A percentile compares a stretch with the other conserved stretches of the same genome.
These are phyloP conservation scores for Teunomyces kruisii DNA, from an alignment of 805 yeast species.

Conservation along the genomic window DNA sequence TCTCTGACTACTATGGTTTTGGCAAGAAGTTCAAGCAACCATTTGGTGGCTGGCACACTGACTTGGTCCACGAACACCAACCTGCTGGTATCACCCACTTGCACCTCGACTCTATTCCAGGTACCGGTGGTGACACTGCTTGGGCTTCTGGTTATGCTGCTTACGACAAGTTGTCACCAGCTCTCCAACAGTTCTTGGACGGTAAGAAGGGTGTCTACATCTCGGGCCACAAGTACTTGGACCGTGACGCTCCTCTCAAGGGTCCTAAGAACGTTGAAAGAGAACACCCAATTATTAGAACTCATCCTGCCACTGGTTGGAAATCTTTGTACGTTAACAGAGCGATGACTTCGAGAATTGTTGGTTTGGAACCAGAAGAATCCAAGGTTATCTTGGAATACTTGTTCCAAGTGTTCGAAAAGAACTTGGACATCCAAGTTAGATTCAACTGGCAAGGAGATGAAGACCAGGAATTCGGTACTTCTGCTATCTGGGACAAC, in stretches of 20 bases:
- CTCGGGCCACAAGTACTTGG: slow-evolving; percentile 43
- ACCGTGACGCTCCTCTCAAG: slow-evolving; percentile 45
- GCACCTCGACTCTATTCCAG: slow-evolving; percentile 51
- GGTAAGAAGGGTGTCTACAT: slow-evolving; percentile 43
- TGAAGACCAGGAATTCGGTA: slow-evolving; percentile 41
- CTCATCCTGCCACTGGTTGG: slow-evolving; percentile 67
- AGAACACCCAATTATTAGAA: slow-evolving; percentile 61
- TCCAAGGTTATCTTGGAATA: slow-evolving; percentile 47
- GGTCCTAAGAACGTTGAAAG: slow-evolving; percentile 52
- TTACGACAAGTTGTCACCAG: slow-evolving; percentile 52
- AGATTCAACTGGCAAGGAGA: slow-evolving; percentile 50
- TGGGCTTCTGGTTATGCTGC: slow-evolving; percentile 56
- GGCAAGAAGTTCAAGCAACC: slow-evolving; percentile 1
- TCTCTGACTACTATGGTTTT: slow-evolving; percentile 6
- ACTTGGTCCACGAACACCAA: slow-evolving; percentile 54
- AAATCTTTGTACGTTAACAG: slow-evolving; percentile 57
- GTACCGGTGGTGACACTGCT: slow-evolving; percentile 53
- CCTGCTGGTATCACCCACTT: slow-evolving; percentile 59
- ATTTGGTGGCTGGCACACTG: slow-evolving; percentile 46
- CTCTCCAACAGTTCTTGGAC: slow-evolving; percentile 45
- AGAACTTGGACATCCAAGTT: slow-evolving; percentile 55
- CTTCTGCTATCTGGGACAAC: slow-evolving; percentile 21
- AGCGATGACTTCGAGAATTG: slow-evolving; percentile 49
- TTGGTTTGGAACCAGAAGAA: slow-evolving; percentile 53
- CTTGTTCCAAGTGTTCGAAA: slow-evolving; percentile 46